Conservation (phyloP, 257 asterid genomes). For the Rhazya stricta region DNA sequence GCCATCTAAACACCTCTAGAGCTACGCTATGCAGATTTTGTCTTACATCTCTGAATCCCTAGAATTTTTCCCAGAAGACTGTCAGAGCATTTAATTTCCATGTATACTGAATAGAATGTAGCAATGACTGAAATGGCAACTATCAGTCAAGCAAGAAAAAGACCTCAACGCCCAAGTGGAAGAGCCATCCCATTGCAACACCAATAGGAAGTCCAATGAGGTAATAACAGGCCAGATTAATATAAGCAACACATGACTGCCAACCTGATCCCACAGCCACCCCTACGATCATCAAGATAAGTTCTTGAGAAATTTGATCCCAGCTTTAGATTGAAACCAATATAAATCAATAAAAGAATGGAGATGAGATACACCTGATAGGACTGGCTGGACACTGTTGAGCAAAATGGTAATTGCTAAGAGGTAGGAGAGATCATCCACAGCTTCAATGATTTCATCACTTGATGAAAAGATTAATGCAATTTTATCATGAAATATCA, state of each 20-base stretch:
- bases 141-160: constrained; percentile 6
- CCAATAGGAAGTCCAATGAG: constrained; percentile 42
- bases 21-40: too few species aligned
- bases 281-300: constrained; percentile 15
- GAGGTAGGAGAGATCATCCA: constrained; percentile 30
- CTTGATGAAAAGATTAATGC: constrained; percentile 33
- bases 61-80: too few species aligned
- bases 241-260: constrained; percentile 44
- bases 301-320: fast-evolving
- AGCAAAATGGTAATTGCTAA: constrained; percentile 40
- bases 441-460: constrained; percentile 27
- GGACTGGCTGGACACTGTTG: constrained; percentile 49
- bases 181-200: constrained; percentile 31
- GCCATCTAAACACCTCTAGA: too few species aligned
- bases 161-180: constrained; percentile 36
- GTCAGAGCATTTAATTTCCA: too few species aligned
- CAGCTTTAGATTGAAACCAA: background rate
- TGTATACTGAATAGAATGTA: too few species aligned
- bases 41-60: too few species aligned
- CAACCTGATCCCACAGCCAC: constrained; percentile 51
- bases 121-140: background rate
- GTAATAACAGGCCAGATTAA: constrained; percentile 41
- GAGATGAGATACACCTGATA: constrained; percentile 35
- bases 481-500: constrained; percentile 28
- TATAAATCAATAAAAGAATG: background rate